Conservation (phyloP, 495 filamentous ascomycete species). For the Lasiosphaeris hirsuta region DNA sequence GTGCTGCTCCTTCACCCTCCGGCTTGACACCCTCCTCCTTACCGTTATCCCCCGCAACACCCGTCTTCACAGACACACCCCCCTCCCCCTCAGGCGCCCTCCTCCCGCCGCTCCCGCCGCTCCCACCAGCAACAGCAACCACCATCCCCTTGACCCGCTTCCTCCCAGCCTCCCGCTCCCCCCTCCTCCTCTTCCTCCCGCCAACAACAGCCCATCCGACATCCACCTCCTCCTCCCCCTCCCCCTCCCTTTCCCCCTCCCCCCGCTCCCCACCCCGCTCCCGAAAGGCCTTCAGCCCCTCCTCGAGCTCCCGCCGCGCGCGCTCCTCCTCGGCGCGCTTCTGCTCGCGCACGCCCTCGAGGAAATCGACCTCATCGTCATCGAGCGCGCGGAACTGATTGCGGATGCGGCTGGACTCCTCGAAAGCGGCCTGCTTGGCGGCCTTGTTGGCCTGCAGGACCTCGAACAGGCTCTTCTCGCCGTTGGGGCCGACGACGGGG, state of each 20-base stretch:
- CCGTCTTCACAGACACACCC: conserved; percentile 15
- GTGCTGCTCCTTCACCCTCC: conserved; percentile 17
- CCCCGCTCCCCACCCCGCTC: conserved; percentile 27
- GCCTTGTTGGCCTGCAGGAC: conserved; percentile 92
- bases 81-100: conserved; percentile 17
- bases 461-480: conserved; percentile 75
- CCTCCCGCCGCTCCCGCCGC: conserved; percentile 7
- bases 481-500: conserved; percentile 49
- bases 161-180: conserved; percentile 14
- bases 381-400: conserved; percentile 95
- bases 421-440: conserved; percentile 94
- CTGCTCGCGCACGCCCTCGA: conserved; percentile 71
- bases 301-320: conserved; percentile 69
- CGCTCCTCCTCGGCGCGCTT: conserved; percentile 68
- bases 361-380: conserved; percentile 89
- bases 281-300: conserved; percentile 72
- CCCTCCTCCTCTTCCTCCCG: conserved; percentile 23
- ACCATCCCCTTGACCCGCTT: conserved; percentile 7
- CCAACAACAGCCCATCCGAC: conserved; percentile 24
- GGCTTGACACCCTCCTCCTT: conserved; percentile 17
- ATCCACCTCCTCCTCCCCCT: conserved; percentile 24
- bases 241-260: conserved; percentile 21
- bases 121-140: conserved; percentile 7
- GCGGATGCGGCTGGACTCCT: conserved; percentile 78
- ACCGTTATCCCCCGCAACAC: conserved; percentile 11